These are phyloP conservation scores for Ceratopteris richardii DNA, from an alignment of 75 land plant genomes.

Conservation along the genomic window DNA sequence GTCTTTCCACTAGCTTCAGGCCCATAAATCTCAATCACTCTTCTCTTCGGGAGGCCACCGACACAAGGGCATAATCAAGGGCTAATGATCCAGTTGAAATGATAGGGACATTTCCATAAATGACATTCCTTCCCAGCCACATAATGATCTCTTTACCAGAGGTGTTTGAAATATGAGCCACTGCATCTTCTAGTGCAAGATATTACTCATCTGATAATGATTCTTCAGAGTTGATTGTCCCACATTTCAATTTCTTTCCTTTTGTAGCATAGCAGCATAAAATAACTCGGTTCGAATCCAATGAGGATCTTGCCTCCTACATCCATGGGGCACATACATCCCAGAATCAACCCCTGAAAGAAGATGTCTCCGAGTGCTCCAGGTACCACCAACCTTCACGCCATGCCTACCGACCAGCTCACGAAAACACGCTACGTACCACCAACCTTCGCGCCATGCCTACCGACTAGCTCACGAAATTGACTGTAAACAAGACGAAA, in stretches of 20 bases:
- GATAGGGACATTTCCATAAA: slow-evolving; percentile 50
- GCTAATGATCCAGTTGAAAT: slow-evolving; percentile 79
- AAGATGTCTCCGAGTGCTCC: too few relatives aligned
- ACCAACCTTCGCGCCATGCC: too few relatives aligned
- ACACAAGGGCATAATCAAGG: slow-evolving; percentile 74
- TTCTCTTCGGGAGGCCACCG: slow-evolving; percentile 97
- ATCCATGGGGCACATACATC: too few relatives aligned
- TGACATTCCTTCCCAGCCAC: slow-evolving; percentile 77
- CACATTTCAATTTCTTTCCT: neutral
- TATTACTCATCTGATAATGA: slow-evolving; percentile 33
- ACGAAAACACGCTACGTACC: too few relatives aligned
- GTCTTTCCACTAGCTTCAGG: slow-evolving; percentile 98
- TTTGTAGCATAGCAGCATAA: too few relatives aligned
- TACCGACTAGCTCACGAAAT: too few relatives aligned
- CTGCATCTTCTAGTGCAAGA: slow-evolving; percentile 55
- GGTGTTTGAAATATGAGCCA: slow-evolving; percentile 59
- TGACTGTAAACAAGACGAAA: too few relatives aligned
- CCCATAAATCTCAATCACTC: slow-evolving; percentile 92
- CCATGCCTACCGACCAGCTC: too few relatives aligned
- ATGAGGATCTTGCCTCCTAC: too few relatives aligned
- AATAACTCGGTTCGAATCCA: too few relatives aligned
- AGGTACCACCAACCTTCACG: too few relatives aligned
- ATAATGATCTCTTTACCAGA: slow-evolving; percentile 81
- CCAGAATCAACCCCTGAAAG: too few relatives aligned
- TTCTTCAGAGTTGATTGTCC: neutral